These are phyloP conservation scores for Mortierella hygrophila DNA, from an alignment of 192 early-diverging fungal species.

Conservation along the genomic window DNA sequence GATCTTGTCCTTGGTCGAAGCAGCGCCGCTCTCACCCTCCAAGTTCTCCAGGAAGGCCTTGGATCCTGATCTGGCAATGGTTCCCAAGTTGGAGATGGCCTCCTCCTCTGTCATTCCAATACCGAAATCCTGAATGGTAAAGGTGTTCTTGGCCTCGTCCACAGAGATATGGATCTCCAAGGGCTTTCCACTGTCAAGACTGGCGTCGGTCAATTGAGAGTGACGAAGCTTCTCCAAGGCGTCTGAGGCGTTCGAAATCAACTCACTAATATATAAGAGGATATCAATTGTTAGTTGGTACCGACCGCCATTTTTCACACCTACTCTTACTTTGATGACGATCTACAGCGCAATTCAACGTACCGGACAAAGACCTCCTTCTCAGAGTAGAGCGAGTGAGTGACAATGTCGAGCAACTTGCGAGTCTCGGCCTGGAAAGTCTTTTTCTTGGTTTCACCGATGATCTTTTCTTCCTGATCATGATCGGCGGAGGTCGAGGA, in stretches of 20 bases:
- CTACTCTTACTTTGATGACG: neutral
- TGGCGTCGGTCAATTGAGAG: constrained; percentile 56
- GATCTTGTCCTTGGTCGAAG: constrained; percentile 70
- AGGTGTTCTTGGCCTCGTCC: constrained; percentile 61
- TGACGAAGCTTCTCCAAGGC: constrained; percentile 75
- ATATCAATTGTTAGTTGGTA: neutral
- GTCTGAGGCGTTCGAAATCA: constrained; percentile 75
- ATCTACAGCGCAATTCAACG: neutral
- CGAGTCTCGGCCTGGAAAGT: constrained; percentile 75
- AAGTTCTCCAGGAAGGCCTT: constrained; percentile 81
- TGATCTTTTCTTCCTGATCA: constrained; percentile 35
- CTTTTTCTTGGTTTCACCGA: constrained; percentile 57
- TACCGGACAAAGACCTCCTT: constrained; percentile 72
- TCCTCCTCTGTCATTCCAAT: constrained; percentile 86
- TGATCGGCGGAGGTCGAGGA: constrained; percentile 23
- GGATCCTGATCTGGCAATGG: constrained; percentile 89
- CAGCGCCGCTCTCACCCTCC: constrained; percentile 56
- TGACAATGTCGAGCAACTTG: constrained; percentile 71
- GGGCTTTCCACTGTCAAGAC: constrained; percentile 61
- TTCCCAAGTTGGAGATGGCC: constrained; percentile 82
- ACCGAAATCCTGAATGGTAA: constrained; percentile 81
- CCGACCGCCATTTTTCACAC: neutral
- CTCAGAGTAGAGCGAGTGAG: constrained; percentile 75
- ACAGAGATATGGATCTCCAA: constrained; percentile 71
- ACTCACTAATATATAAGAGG: constrained; percentile 55